Evolutionary conservation across 768 basidiomycete genomes (phyloP), one percentile per base, ranked within the genome.

Genomic region (Rhizopogon salebrosus): DNA sequence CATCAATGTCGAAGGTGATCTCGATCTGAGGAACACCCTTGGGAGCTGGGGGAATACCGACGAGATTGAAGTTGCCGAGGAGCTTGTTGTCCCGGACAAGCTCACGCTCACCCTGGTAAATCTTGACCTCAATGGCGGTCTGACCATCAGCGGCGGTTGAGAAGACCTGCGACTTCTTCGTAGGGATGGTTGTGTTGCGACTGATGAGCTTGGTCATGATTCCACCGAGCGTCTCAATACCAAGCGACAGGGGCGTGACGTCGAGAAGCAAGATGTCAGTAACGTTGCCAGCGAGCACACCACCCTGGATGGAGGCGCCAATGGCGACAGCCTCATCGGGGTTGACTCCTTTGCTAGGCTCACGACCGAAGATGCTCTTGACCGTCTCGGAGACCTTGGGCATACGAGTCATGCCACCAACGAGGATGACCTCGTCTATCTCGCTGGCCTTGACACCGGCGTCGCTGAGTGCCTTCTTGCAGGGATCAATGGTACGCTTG

Each of bases 151-250:
- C 95, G 37, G 97, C 95, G 14, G 97, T 99, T 4, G 95, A 98
- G 82, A 99, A 98, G 40, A 88, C 89, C 71, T 98, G 95, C 0
- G 92, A 94, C 82, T 99, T 99, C 82, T 99, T 99, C 61, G 95
- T 98, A 4, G 97, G 97, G 72, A 98, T 98, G 53, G 97, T 98
- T 10, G 97, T 99, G 78, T 99, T 99, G 54, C 97, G 89, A 66
- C 80, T 87, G 74, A 99, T 99, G 40, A 99, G 83, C 73, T 98
- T 95, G 59, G 95, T 98, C 92, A 99, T 98, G 73, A 99, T 98
- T 65, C 97, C 97, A 60, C 97, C 95, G 57, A 98, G 92, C 10
- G 95, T 98, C 75, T 97, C 94, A 51, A 93, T 93, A 75, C 84
- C 84, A 59, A 99, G 89, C 1, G 95, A 99, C 1, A 98, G 80